Conservation (phyloP, 2,329 filamentous ascomycete species). For the Tolypocladium tundrense region DNA sequence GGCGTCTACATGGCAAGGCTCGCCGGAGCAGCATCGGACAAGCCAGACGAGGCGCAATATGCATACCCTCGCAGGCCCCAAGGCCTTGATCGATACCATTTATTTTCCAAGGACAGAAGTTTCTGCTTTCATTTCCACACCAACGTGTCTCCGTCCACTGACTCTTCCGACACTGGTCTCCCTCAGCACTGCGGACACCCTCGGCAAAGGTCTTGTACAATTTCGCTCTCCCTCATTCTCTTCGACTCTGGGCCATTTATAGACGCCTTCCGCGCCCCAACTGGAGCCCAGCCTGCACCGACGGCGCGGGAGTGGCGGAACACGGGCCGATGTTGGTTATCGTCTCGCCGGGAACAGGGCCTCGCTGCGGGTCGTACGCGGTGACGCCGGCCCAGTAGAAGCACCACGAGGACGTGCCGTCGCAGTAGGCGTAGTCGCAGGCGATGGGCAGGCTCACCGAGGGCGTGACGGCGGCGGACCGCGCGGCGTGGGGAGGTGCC, state of each 20-base stretch:
- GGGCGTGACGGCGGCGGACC: constrained; percentile 4
- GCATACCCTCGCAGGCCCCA: neutral
- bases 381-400: constrained; percentile 28
- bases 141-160: neutral
- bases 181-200: neutral
- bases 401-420: constrained; percentile 23
- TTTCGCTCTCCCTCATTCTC: neutral
- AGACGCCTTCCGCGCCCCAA: neutral
- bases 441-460: constrained; percentile 8
- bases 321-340: constrained; percentile 21
- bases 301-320: neutral
- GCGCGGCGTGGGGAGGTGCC: neutral
- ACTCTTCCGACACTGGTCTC: neutral
- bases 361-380: constrained; percentile 19
- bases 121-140: too few relatives aligned
- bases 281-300: neutral
- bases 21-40: neutral
- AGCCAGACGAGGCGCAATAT: neutral
- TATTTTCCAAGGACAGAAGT: neutral
- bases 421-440: constrained; percentile 27
- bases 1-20: neutral
- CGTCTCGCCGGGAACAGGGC: constrained; percentile 26
- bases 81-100: neutral
- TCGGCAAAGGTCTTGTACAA: neutral
- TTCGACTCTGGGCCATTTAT: too few relatives aligned